Percentiles rank a stretch among this genome's conserved stretches.
These are phyloP conservation scores for Penicillium sp. DNA, from an alignment of 2,329 filamentous ascomycete species.

Conservation along the genomic window DNA sequence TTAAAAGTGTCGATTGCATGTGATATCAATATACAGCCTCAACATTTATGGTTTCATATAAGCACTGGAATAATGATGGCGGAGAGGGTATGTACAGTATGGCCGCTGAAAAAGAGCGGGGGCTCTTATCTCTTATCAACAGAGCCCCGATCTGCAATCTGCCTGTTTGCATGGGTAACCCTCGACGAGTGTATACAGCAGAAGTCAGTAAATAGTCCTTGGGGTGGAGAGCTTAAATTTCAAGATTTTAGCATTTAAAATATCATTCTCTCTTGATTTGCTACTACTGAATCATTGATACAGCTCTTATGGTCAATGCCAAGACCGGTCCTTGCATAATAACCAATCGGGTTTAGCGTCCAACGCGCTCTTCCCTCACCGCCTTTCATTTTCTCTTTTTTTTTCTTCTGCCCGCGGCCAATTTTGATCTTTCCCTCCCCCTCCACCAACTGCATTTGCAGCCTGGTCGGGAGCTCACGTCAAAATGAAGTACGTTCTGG, in stretches of 20 bases:
- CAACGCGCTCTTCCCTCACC: slow-evolving; percentile 9
- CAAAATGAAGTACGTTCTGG: slow-evolving; percentile 81
- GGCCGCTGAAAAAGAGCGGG: neutral
- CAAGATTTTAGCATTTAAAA: neutral
- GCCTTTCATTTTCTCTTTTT: slow-evolving; percentile 15
- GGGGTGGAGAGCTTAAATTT: too few species aligned
- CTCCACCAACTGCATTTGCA: slow-evolving; percentile 13
- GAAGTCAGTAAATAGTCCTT: neutral
- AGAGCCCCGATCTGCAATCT: slow-evolving; percentile 8
- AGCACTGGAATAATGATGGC: neutral
- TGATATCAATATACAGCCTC: neutral
- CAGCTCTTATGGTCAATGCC: neutral
- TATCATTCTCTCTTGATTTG: neutral
- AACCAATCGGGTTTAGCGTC: slow-evolving; percentile 12
- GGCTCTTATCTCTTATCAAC: slow-evolving; percentile 12
- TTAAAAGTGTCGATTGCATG: neutral
- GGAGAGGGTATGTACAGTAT: neutral
- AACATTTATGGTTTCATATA: neutral
- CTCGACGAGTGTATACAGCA: neutral
- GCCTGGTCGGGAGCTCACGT: slow-evolving; percentile 21
- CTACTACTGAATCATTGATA: neutral
- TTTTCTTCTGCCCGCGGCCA: slow-evolving; percentile 12
- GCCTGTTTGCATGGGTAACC: neutral
- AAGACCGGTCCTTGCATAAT: slow-evolving; percentile 1
- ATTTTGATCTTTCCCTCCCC: slow-evolving; percentile 11